Percentiles rank a stretch among this genome's conserved stretches.
phyloP scores from a whole-genome alignment of 352 stramenopile genomes.

The Discostella stelligera region DNA sequence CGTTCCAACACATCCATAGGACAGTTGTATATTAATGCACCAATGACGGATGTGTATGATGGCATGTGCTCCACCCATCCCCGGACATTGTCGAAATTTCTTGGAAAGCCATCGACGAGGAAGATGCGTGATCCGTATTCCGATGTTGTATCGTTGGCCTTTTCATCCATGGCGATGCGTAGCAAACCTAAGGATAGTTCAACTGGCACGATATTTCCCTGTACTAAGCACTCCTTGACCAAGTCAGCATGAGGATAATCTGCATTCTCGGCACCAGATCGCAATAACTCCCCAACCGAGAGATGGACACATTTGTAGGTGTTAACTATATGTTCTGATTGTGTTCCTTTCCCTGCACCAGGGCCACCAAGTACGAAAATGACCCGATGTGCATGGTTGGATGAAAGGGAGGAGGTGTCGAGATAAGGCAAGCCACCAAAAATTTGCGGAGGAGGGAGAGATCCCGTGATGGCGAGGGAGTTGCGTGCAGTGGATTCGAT shows the following conservation, averaged over 20 bases:
- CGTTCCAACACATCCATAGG: conserved; percentile 89
- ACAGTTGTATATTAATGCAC: conserved; percentile 89
- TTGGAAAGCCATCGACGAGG: conserved; percentile 98
- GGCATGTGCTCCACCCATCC: conserved; percentile 72
- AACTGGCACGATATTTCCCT: conserved; percentile 94
- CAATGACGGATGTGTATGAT: conserved; percentile 85
- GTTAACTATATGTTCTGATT: conserved; percentile 89
- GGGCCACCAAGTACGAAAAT: conserved; percentile 95
- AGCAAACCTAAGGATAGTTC: conserved; percentile 93
- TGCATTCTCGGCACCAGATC: conserved; percentile 85
- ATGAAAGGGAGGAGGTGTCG: conserved; percentile 37
- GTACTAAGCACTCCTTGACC: conserved; percentile 88
- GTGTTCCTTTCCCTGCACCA: conserved; percentile 93
- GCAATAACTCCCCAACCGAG: conserved; percentile 91
- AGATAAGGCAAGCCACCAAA: conserved; percentile 47
- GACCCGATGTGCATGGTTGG: conserved; percentile 68
- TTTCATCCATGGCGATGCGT: conserved; percentile 90
- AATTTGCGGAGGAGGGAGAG: conserved; percentile 18
- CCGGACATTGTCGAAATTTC: conserved; percentile 95
- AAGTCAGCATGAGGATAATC: conserved; percentile 90
- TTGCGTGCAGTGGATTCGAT: conserved; percentile 32
- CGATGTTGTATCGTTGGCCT: conserved; percentile 59
- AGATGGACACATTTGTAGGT: conserved; percentile 93
- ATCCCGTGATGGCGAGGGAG: conserved; percentile 30
- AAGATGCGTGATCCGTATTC: conserved; percentile 84